Evolutionary conservation across 805 yeast genomes (phyloP).

Genomic region (Candida patagonica): DNA sequence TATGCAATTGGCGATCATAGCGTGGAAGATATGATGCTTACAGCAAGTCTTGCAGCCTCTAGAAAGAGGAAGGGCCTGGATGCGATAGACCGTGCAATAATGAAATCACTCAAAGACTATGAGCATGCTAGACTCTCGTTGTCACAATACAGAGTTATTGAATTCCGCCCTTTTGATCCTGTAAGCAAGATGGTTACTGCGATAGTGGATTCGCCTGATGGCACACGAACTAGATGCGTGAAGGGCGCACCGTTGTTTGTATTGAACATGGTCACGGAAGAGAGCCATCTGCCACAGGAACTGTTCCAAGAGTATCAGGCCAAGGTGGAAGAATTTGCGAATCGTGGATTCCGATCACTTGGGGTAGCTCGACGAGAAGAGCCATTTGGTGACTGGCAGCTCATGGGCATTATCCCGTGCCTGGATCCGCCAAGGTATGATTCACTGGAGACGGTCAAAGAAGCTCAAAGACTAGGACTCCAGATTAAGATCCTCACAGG

Average conservation of each 20-base stretch:
- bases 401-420: constrained; percentile 96
- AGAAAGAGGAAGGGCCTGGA: constrained; percentile 98
- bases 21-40: constrained; percentile 90
- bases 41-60: constrained; percentile 96
- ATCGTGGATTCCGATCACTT: constrained; percentile 96
- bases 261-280: constrained; percentile 92
- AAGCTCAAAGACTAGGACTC: constrained; percentile 85
- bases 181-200: constrained; percentile 96
- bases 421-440: constrained; percentile 99
- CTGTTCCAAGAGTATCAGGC: constrained; percentile 89
- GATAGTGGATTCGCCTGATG: constrained; percentile 90
- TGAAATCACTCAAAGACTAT: constrained; percentile 77
- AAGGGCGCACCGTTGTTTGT: constrained; percentile 98
- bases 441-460: constrained; percentile 88
- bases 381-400: constrained; percentile 91
- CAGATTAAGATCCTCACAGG: constrained; percentile 98
- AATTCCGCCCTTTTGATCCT: constrained; percentile 97
- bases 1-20: constrained; percentile 97
- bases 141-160: constrained; percentile 87
- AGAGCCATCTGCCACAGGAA: constrained; percentile 92
- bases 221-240: constrained; percentile 90
- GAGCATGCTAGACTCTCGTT: constrained; percentile 91
- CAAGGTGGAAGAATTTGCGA: constrained; percentile 95
- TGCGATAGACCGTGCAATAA: constrained; percentile 95
- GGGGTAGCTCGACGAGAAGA: constrained; percentile 99